Base-by-base conservation (phyloP, 2,329 filamentous ascomycete genomes). In the Metarhizium brunneum region DNA sequence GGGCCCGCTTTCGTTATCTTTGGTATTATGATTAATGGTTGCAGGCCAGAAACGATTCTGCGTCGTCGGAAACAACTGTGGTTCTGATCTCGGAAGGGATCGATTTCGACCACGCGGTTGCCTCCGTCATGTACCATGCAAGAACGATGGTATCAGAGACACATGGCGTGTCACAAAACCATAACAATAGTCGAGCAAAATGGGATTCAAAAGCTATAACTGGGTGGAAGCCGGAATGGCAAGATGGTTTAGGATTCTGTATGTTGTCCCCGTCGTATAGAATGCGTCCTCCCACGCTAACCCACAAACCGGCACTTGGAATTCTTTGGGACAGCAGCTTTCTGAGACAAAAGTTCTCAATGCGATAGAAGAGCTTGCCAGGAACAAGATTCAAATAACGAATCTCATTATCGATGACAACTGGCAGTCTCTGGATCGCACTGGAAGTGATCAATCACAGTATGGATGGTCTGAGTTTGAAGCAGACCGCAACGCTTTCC, bases 361-460 rank as follows among this genome's bases (percentile, higher is more conserved):
- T 45, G 90, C 92, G 1, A 75, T 97, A 1, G 83, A 90, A 56
- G 78, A 80, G 1, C 74, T 99, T 11, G 80, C 85, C 4, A 75
- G 83, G 35, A 80, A 88, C 55, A 81, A 85, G 1, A 89, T 99
- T 64, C 84, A 87, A 47, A 79, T 97, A 49, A 86, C 84, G 0
- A 95, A 85, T 64, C 77, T 99, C 2, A 96, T 97, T 58, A 95
- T 99, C 59, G 94, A 99, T 63, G 94, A 99, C 66, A 95, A 95
- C 63, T 99, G 94, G 94, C 92, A 96, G 69, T 83, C 86, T 8
- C 78, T 95, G 50, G 83, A 81, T 60, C 62, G 76, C 35, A 62
- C 66, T 29, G 76, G 77, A 0, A 65, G 75, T 4, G 74, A 76
- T 18, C 78, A 82, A 59, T 83, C 80, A 59, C 77, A 81, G 52